A percentile compares a stretch with the other conserved stretches of the same genome.
phyloP scores from a whole-genome alignment of 306 rosid species.

The Hylodesmum podocarpum region DNA sequence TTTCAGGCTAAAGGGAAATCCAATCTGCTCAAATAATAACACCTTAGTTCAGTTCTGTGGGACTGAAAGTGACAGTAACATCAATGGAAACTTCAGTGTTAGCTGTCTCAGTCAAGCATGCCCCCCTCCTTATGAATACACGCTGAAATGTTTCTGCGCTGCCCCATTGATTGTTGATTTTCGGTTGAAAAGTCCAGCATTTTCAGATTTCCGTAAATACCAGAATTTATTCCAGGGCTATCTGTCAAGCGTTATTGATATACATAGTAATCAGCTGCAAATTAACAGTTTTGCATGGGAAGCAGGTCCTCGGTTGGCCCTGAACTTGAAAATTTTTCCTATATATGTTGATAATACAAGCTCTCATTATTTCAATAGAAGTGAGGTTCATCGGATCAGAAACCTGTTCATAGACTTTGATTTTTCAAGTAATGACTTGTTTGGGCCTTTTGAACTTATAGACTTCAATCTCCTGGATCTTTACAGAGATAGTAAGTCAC shows the following conservation, averaged over 20 bases:
- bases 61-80: conserved; percentile 28
- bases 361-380: conserved; percentile 37
- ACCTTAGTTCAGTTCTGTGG: conserved; percentile 50
- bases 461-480: conserved; percentile 42
- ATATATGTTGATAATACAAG: conserved; percentile 24
- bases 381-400: conserved; percentile 58
- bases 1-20: conserved; percentile 90
- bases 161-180: conserved; percentile 58
- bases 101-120: conserved; percentile 48
- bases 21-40: conserved; percentile 52
- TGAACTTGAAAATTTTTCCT: conserved; percentile 73
- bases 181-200: conserved; percentile 89
- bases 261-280: conserved; percentile 49
- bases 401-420: conserved; percentile 36
- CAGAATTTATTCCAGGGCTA: conserved; percentile 36
- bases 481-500: conserved; percentile 60
- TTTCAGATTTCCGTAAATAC: conserved; percentile 60
- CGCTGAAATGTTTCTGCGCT: conserved; percentile 50
- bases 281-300: conserved; percentile 55
- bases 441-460: conserved; percentile 85
- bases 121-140: conserved; percentile 65
- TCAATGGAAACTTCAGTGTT: conserved; percentile 23
- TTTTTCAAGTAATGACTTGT: conserved; percentile 51
- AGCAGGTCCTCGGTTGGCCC: conserved; percentile 54
- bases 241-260: conserved; percentile 45